Percentiles rank a stretch among this genome's conserved stretches.
phyloP scores from a whole-genome alignment of 306 rosid genomes.

The Prunus padus region DNA sequence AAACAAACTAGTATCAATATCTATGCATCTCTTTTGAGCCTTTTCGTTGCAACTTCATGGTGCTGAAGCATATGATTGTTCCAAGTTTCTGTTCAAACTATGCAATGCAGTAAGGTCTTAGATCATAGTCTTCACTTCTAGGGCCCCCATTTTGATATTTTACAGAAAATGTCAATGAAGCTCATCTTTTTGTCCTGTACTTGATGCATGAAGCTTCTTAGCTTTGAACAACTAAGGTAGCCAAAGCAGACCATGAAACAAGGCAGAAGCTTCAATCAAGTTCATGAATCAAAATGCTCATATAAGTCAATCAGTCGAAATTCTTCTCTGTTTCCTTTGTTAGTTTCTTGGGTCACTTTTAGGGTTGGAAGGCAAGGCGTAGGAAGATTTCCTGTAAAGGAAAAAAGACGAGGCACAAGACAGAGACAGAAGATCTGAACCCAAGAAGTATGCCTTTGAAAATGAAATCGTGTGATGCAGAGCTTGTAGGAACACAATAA shows the following conservation, averaged over 20 bases:
- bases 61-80: background rate
- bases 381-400: no score
- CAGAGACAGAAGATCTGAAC: no score
- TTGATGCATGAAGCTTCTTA: background rate
- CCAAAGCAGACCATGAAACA: background rate
- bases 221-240: background rate
- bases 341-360: no score
- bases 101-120: background rate
- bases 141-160: background rate
- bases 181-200: background rate
- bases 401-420: background rate
- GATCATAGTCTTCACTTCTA: background rate
- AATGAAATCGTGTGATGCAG: background rate
- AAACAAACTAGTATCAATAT: background rate
- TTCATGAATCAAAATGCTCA: background rate
- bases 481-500: background rate
- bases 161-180: background rate
- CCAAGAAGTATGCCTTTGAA: background rate
- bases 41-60: background rate
- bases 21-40: background rate
- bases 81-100: background rate
- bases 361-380: no score
- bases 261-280: background rate
- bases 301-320: background rate
- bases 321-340: background rate